Evolutionary conservation across 352 stramenopile genomes (phyloP), one percentile per base, ranked within the genome.

Genomic region (Discostella stelligera): DNA sequence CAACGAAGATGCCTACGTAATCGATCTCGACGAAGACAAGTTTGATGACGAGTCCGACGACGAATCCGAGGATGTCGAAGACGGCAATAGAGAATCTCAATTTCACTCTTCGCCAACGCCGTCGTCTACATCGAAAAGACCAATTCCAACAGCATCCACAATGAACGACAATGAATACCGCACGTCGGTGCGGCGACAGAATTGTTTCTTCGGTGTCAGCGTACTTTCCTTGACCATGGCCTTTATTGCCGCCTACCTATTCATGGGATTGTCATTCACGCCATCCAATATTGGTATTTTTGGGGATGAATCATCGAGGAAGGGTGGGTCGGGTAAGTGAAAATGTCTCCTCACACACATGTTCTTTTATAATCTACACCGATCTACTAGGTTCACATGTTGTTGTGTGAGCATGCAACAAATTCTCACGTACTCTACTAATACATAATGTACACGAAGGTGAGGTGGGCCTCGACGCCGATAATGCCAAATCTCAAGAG

Each of bases 261-360:
- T 77, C 16, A 82, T 82, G 67, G 74, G 64, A 10, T 46, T 77
- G 32, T 77, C 67, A 44, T 82, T 82, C 21, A 82, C 61, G 3
- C 54, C 60, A 39, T 48, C 25, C 50, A 77, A 82, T 48, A 69
- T 77, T 41, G 67, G 62, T 21, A 77, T 77, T 56, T 82, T 82
- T 56, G 74, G 74, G 21, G 74, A 77, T 50, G 74, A 82, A 58
- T 37, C 48, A 10, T 9, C 44, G 14, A 69, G 72, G 60, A 71
- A 73, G 41, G 74, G 74, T 23, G 53, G 53, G 21, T 82, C 74
- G 13, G 74, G 74, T 77, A 49, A 70, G 68, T n/a, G n/a, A n/a
- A n/a, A n/a, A n/a, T n/a, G n/a, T n/a, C n/a, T n/a, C n/a, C n/a
- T n/a, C n/a, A n/a, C n/a, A n/a, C n/a, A n/a, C n/a, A n/a, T n/a